Evolutionary conservation across 2,329 filamentous ascomycete genomes (phyloP).

Genomic region (Sporothrix sp.): DNA sequence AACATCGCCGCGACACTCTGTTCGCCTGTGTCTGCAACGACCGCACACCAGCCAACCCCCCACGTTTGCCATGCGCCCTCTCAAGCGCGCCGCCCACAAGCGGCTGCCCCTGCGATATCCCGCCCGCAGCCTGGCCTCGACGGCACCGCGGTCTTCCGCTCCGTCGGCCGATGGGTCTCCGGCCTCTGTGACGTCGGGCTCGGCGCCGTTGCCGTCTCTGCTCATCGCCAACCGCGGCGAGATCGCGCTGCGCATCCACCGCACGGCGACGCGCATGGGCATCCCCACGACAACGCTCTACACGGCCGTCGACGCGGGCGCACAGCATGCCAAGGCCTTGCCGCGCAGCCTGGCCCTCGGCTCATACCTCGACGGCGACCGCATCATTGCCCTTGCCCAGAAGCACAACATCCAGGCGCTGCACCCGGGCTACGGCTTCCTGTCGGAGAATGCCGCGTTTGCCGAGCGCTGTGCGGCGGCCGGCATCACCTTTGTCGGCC

Average conservation of each 20-base stretch:
- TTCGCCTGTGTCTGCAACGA: not conserved
- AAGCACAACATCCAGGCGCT: conserved; percentile 79
- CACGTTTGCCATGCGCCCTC: conserved; percentile 41
- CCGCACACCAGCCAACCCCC: not conserved
- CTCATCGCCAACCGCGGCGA: conserved; percentile 96
- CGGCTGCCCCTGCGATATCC: conserved; percentile 29
- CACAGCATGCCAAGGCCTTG: conserved; percentile 81
- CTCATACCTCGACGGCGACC: conserved; percentile 83
- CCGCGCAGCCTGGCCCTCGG: conserved; percentile 78
- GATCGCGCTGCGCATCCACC: conserved; percentile 86
- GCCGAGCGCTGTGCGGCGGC: conserved; percentile 81
- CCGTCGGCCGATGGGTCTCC: conserved; percentile 1
- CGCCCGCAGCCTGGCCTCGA: conserved; percentile 9
- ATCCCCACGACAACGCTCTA: conserved; percentile 92
- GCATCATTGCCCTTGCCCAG: conserved; percentile 83
- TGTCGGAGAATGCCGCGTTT: conserved; percentile 89
- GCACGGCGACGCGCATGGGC: conserved; percentile 77
- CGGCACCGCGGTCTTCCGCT: conserved; percentile 3
- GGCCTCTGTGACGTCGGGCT: conserved; percentile 25
- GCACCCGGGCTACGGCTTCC: conserved; percentile 92
- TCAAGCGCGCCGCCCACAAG: conserved; percentile 39
- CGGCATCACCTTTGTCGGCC: conserved; percentile 89
- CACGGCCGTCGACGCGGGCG: conserved; percentile 77
- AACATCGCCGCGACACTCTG: not conserved
- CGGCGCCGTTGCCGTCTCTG: conserved; percentile 47